Percentiles rank a stretch among this genome's conserved stretches.
These are phyloP conservation scores for Xylaria telfairii DNA, from an alignment of 495 filamentous ascomycete genomes.

Conservation along the genomic window DNA sequence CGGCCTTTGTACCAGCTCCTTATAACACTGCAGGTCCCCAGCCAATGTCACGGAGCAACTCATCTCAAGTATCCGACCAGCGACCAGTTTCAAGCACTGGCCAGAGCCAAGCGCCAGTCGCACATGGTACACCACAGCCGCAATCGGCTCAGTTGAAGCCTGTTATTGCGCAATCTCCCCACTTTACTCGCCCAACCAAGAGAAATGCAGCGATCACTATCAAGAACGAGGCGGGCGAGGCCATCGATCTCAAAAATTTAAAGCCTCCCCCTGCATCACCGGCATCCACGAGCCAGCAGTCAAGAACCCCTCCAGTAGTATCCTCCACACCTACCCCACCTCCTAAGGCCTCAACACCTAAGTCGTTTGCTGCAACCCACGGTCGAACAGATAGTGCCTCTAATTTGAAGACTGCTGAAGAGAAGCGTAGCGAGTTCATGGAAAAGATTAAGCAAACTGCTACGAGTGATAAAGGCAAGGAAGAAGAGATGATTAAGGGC, in stretches of 20 bases:
- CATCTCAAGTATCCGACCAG: constrained; percentile 75
- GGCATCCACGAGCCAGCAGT: constrained; percentile 53
- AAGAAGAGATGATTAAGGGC: constrained; percentile 55
- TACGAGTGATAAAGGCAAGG: constrained; percentile 46
- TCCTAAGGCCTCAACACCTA: constrained; percentile 51
- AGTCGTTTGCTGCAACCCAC: constrained; percentile 51
- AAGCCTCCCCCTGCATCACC: constrained; percentile 55
- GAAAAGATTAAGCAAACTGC: constrained; percentile 53
- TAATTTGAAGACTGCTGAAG: constrained; percentile 52
- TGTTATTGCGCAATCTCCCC: constrained; percentile 63
- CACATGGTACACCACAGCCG: constrained; percentile 54
- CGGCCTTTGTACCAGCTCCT: constrained; percentile 53
- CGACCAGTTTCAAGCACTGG: constrained; percentile 81
- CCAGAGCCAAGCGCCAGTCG: constrained; percentile 57
- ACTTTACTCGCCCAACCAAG: constrained; percentile 63
- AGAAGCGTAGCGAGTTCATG: constrained; percentile 59
- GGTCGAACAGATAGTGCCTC: constrained; percentile 54
- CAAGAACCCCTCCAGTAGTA: constrained; percentile 60
- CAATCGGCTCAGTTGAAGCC: constrained; percentile 65
- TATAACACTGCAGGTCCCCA: constrained; percentile 64
- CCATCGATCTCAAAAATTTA: constrained; percentile 48
- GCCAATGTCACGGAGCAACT: constrained; percentile 80
- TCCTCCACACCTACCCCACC: constrained; percentile 60
- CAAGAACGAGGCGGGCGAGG: constrained; percentile 75
- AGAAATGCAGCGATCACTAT: constrained; percentile 76